phyloP scores from a whole-genome alignment of 2,329 filamentous ascomycete genomes.

The Stachybotrys echinatus region DNA sequence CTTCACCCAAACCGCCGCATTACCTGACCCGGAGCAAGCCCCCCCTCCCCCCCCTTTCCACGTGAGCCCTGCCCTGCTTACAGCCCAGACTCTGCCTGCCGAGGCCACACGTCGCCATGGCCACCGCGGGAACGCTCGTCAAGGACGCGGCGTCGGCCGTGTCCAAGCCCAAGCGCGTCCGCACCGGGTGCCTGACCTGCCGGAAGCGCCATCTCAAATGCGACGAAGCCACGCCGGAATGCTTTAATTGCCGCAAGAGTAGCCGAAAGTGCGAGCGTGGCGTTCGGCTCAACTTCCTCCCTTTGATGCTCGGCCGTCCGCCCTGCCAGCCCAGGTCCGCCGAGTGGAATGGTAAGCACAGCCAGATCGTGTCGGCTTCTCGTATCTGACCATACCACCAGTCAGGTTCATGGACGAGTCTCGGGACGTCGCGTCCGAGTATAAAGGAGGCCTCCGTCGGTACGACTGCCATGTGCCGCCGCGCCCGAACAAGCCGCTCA shows the following conservation, averaged over 20 bases:
- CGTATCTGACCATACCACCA: conserved; percentile 11
- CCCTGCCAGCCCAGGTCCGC: conserved; percentile 37
- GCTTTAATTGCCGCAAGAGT: conserved; percentile 82
- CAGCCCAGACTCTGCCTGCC: not conserved
- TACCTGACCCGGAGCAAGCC: too few species aligned
- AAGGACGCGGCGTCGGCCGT: conserved; percentile 1
- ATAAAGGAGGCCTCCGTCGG: conserved; percentile 68
- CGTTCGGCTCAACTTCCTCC: conserved; percentile 85
- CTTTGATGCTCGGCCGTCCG: conserved; percentile 65
- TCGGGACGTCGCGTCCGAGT: conserved; percentile 83
- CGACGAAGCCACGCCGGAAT: conserved; percentile 63
- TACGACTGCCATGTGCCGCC: conserved; percentile 51
- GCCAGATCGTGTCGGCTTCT: not conserved
- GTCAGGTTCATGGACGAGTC: conserved; percentile 87
- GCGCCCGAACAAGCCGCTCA: not conserved
- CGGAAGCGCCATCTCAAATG: conserved; percentile 87
- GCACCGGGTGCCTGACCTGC: conserved; percentile 88
- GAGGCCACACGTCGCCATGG: not conserved
- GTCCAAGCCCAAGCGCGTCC: conserved; percentile 63
- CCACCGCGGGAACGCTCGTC: not conserved
- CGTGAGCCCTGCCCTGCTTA: too few species aligned
- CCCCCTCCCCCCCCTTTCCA: too few species aligned
- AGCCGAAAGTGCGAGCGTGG: conserved; percentile 81
- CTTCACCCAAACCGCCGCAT: too few species aligned
- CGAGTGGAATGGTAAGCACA: conserved; percentile 17